phyloP scores from a whole-genome alignment of 768 basidiomycete species.

The Mycena chlorophos region DNA sequence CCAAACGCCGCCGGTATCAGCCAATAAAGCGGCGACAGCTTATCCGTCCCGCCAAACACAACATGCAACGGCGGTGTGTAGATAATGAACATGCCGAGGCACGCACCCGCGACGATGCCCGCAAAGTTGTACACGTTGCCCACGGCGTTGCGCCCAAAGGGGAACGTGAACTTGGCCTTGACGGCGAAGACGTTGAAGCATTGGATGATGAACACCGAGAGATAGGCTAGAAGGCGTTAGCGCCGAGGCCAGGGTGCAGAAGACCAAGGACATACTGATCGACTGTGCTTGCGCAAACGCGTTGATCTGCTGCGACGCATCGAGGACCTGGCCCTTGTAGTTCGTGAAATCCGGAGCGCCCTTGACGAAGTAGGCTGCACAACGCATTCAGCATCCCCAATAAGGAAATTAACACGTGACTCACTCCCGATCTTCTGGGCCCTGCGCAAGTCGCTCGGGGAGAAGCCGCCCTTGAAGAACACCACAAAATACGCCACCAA shows the following conservation, averaged over 20 bases:
- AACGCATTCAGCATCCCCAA: background rate
- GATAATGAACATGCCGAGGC: constrained; percentile 65
- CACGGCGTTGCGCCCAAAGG: constrained; percentile 59
- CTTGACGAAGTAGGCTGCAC: constrained; percentile 49
- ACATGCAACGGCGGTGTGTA: constrained; percentile 70
- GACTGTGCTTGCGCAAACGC: constrained; percentile 63
- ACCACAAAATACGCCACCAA: constrained; percentile 65
- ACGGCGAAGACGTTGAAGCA: constrained; percentile 75
- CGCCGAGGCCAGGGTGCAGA: background rate
- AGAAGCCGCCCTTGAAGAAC: constrained; percentile 62
- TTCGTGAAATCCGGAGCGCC: constrained; percentile 57
- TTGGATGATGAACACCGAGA: constrained; percentile 67
- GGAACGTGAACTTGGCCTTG: constrained; percentile 61
- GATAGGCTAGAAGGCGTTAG: constrained; percentile 43
- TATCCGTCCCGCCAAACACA: constrained; percentile 63
- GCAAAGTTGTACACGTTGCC: constrained; percentile 65
- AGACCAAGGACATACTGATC: constrained; percentile 40
- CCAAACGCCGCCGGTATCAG: constrained; percentile 65
- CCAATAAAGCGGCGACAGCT: constrained; percentile 66
- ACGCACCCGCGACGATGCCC: constrained; percentile 61
- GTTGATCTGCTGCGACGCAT: constrained; percentile 51
- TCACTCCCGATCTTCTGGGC: constrained; percentile 48
- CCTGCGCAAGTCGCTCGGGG: constrained; percentile 52
- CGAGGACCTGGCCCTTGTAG: constrained; percentile 46
- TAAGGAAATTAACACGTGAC: constrained; percentile 2